These are phyloP conservation scores for Cyclotella choctawhatcheeana DNA, from an alignment of 108 stramenopile genomes.

Conservation along the genomic window DNA sequence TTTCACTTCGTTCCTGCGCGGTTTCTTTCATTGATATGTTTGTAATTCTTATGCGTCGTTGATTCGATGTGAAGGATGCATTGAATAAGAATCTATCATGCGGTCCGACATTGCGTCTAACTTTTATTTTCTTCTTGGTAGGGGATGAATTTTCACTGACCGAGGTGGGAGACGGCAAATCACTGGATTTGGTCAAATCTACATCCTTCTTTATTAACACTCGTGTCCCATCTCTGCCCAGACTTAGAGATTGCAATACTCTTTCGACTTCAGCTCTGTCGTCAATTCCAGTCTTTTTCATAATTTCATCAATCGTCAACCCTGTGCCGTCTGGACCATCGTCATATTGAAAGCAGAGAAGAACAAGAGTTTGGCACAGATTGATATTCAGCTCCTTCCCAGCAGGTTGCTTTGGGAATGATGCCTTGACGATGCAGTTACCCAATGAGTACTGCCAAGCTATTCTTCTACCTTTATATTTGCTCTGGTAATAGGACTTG, in stretches of 20 bases:
- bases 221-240: slow-evolving; percentile 85
- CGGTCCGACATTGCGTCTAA: slow-evolving; percentile 74
- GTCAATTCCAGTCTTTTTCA: slow-evolving; percentile 83
- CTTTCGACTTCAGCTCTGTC: slow-evolving; percentile 89
- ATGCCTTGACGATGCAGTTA: slow-evolving; percentile 78
- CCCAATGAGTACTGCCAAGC: slow-evolving; percentile 95
- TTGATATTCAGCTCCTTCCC: slow-evolving; percentile 86
- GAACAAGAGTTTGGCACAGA: slow-evolving; percentile 92
- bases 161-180: slow-evolving; percentile 14
- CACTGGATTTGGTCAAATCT: slow-evolving; percentile 12
- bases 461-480: slow-evolving; percentile 96
- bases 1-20: slow-evolving; percentile 89
- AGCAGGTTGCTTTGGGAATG: slow-evolving; percentile 39
- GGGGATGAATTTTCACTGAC: slow-evolving; percentile 39
- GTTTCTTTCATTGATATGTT: slow-evolving; percentile 96
- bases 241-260: slow-evolving; percentile 81
- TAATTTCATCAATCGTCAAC: slow-evolving; percentile 71
- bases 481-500: slow-evolving; percentile 82
- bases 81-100: slow-evolving; percentile 86
- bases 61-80: slow-evolving; percentile 81
- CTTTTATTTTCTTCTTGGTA: slow-evolving; percentile 52
- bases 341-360: slow-evolving; percentile 84
- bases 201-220: slow-evolving; percentile 75
- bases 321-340: slow-evolving; percentile 40
- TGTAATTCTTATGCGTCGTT: slow-evolving; percentile 90